Evolutionary conservation across 352 stramenopile genomes (phyloP), one percentile per base, ranked within the genome.

Genomic region (Blastocystis sp.): DNA sequence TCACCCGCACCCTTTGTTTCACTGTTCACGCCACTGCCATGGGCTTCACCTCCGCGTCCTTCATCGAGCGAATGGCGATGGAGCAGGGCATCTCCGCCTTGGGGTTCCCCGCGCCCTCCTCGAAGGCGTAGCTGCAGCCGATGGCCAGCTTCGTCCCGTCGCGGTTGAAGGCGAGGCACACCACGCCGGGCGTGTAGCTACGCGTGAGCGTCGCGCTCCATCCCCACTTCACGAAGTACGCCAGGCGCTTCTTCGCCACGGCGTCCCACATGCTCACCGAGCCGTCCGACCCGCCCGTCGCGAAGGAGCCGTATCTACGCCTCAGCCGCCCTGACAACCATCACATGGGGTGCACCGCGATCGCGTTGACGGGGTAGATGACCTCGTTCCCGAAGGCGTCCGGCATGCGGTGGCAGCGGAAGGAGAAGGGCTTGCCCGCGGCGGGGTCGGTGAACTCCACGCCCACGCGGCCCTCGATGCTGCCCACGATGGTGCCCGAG

Each of bases 351-450:
- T 98, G 95, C 91, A 98, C 98, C 1, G 94, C 93, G 77, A 98
- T 93, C 17, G 93, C 90, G 90, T 98, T 98, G 3, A 98, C 95
- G 0, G 95, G 94, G 90, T 96, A 98, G 54, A 98, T 93, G 76
- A 94, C 92, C 17, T 84, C 74, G 19, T 24, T 54, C 3, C 66
- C 66, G 24, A 69, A 70, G 10, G 45, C 17, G 62, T 94, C 93
- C 79, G 94, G 93, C 48, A 96, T 93, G 57, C 93, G 91, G 91
- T 98, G 96, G 90, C 96, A 98, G 89, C 98, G 98, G 92, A 98
- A 98, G 54, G 95, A 95, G 90, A 98, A 98, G 89, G 95, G 97
- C 63, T 94, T 93, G 10, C 91, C 90, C 11, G 64, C 63, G 40
- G 63, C 89, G 40, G 90, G 89, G 48, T 95, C 93, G 34, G 93